Conservation (phyloP, 2,329 filamentous ascomycete species). For the Tolypocladium capitatum region DNA sequence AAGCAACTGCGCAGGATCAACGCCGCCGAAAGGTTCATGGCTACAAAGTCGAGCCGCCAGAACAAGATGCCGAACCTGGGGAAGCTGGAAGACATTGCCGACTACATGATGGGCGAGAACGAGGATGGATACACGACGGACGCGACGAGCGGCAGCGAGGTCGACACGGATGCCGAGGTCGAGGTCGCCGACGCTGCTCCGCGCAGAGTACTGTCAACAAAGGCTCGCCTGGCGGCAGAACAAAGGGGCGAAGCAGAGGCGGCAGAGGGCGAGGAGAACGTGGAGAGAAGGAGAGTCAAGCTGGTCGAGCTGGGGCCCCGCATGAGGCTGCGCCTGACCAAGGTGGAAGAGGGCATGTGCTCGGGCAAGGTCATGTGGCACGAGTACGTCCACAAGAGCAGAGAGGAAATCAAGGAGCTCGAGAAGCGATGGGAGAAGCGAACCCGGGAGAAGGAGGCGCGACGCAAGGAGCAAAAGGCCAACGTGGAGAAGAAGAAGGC, state of each 20-base stretch:
- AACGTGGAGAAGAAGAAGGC: constrained; percentile 78
- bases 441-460: constrained; percentile 66
- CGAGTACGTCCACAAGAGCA: constrained; percentile 78
- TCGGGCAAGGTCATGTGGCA: constrained; percentile 94
- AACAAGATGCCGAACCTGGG: constrained; percentile 73
- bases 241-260: constrained; percentile 28
- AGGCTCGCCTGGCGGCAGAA: constrained; percentile 28
- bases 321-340: constrained; percentile 78
- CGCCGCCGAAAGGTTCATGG: constrained; percentile 67
- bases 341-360: constrained; percentile 91
- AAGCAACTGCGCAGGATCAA: constrained; percentile 74
- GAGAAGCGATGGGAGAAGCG: constrained; percentile 74
- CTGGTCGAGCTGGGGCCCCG: constrained; percentile 84
- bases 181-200: constrained; percentile 60
- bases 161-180: constrained; percentile 90
- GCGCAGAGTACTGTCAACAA: constrained; percentile 47
- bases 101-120: constrained; percentile 79
- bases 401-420: constrained; percentile 61
- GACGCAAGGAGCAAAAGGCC: constrained; percentile 71
- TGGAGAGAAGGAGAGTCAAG: constrained; percentile 81
- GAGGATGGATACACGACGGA: constrained; percentile 76
- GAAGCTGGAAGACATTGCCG: constrained; percentile 82
- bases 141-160: constrained; percentile 71
- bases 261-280: constrained; percentile 37
- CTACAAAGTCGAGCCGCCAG: constrained; percentile 47